Conservation (phyloP, 1,284 basidiomycete species). For the Melampsora americana region DNA sequence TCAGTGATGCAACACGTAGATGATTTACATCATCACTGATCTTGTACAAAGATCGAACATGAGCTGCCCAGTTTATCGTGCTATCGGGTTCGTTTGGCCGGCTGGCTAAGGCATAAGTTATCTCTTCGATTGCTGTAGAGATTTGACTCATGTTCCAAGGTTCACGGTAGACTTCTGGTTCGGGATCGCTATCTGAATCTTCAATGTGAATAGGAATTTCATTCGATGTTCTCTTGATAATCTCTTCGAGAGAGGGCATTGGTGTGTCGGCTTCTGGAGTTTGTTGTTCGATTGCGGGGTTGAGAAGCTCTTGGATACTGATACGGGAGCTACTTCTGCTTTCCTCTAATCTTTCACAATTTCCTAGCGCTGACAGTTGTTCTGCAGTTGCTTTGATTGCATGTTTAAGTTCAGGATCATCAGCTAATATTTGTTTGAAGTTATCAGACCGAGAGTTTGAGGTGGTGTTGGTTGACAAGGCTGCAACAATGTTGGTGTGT, state of each 20-base stretch:
- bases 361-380: neutral
- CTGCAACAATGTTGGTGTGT: neutral
- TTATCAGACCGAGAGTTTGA: neutral
- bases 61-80: too few species aligned
- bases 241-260: neutral
- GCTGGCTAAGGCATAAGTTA: neutral
- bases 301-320: slow-evolving; percentile 1
- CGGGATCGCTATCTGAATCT: neutral
- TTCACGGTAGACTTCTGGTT: neutral
- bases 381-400: neutral
- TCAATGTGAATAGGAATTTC: neutral
- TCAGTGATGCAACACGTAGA: too few species aligned
- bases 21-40: too few species aligned
- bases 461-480: neutral
- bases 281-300: neutral
- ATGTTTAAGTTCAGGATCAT: neutral
- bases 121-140: neutral
- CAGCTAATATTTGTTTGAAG: neutral
- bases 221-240: neutral
- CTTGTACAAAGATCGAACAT: too few species aligned
- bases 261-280: neutral
- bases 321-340: neutral
- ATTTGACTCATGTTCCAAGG: neutral
- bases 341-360: neutral
- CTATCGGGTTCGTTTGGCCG: too few species aligned